Evolutionary conservation across 2,329 filamentous ascomycete genomes (phyloP), one percentile per base, ranked within the genome.

Genomic region (Tolypocladium nubicola): DNA sequence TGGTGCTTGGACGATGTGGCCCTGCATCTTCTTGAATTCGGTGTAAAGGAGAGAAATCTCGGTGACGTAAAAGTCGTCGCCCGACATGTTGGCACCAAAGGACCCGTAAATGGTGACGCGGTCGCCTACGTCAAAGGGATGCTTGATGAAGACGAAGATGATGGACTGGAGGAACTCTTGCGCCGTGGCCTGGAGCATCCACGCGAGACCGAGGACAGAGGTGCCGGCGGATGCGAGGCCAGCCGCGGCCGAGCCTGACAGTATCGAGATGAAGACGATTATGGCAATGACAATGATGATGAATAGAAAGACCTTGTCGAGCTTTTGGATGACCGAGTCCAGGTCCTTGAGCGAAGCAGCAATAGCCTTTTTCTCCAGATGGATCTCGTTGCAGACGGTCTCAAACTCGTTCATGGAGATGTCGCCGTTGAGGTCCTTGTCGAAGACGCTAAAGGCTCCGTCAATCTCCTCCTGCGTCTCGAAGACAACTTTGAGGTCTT

Each of bases 11-110:
- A 97, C 93, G 30, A 97, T 87, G 65, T 97, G 92, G 2, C 93
- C 93, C 71, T 97, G 88, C 89, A 97, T 93, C 78, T 97, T 97
- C 79, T 97, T 97, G 77, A 97, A 97, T 67, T 97, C 93, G 16
- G 93, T 97, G 70, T 94, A 97, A 19, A 97, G 80, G 1, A 97
- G 79, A 1, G 90, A 88, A 57, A 97, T 95, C 67, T 96, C 90
- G 56, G 95, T 96, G 56, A 97, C 92, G 63, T 96, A 97, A 73
- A 96, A 97, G 66, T 97, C 93, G 65, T 97, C 93, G 52, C 92
- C 92, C 40, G 81, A 83, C 67, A 90, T 80, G 19, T 80, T 70
- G n/a, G 85, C 80, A 60, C 93, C 93, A 0, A 90, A 90, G 65
- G 91, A 95, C 56, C 92, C 92, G 66, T 97, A 97, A 23, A 97